A percentile compares a stretch with the other conserved stretches of the same genome.
Conservation (phyloP, 805 yeast species). For the Hermanozyma aechmeae region DNA sequence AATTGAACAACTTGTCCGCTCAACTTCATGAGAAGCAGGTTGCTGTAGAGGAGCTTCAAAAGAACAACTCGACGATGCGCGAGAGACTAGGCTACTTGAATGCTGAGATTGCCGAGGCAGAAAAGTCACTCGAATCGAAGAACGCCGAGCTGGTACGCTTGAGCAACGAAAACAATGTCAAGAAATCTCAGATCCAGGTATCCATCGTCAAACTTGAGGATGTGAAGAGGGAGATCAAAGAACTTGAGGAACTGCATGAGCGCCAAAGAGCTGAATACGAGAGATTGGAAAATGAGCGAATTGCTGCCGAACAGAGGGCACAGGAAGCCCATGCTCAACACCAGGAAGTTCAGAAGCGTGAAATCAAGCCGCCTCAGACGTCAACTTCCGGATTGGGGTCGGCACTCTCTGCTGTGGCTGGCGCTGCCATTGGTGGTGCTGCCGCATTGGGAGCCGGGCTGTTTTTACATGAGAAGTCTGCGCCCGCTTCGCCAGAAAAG, state of each 20-base stretch:
- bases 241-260: slow-evolving; percentile 12
- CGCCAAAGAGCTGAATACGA: neutral
- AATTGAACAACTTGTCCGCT: slow-evolving; percentile 57
- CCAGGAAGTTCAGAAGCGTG: slow-evolving; percentile 6
- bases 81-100: slow-evolving; percentile 61
- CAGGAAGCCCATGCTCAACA: slow-evolving; percentile 5
- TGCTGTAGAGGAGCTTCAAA: slow-evolving; percentile 58
- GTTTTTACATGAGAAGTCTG: no score
- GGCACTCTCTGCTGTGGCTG: slow-evolving; percentile 13
- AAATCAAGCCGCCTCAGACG: neutral
- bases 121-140: slow-evolving; percentile 43
- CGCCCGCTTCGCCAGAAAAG: no score
- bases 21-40: slow-evolving; percentile 54
- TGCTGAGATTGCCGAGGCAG: slow-evolving; percentile 54
- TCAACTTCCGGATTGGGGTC: slow-evolving; percentile 4
- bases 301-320: slow-evolving; percentile 10
- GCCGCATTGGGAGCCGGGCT: slow-evolving; percentile 7
- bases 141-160: slow-evolving; percentile 52
- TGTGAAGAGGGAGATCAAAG: slow-evolving; percentile 18
- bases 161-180: slow-evolving; percentile 53
- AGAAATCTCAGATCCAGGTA: slow-evolving; percentile 60
- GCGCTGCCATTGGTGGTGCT: slow-evolving; percentile 10
- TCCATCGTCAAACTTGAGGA: slow-evolving; percentile 41
- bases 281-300: no score
- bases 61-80: slow-evolving; percentile 53